Percentiles rank a stretch among this genome's conserved stretches.
phyloP scores from a whole-genome alignment of 768 basidiomycete species.

The Cantharellus cinnabarinus region DNA sequence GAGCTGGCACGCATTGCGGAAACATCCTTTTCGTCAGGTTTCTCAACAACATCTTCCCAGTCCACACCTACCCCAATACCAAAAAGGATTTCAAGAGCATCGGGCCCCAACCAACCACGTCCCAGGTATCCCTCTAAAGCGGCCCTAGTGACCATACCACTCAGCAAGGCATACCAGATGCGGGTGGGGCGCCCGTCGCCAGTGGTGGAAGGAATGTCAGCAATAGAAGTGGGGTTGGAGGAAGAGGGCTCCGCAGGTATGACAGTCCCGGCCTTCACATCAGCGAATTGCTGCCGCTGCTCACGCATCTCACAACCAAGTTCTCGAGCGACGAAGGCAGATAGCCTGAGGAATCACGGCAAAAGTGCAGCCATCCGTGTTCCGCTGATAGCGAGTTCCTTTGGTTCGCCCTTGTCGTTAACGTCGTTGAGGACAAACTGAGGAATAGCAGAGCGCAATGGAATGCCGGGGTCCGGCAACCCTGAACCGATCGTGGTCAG shows the following conservation, averaged over 20 bases:
- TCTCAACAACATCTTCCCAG: not conserved
- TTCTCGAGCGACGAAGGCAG: slow-evolving; percentile 60
- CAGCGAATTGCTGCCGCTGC: slow-evolving; percentile 15
- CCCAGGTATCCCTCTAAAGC: slow-evolving; percentile 70
- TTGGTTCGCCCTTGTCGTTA: too few relatives aligned
- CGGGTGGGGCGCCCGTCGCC: slow-evolving; percentile 28
- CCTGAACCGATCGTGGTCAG: slow-evolving; percentile 8
- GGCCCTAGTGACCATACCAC: slow-evolving; percentile 60
- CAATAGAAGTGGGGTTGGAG: not conserved
- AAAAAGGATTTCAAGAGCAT: slow-evolving; percentile 48
- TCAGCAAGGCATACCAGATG: slow-evolving; percentile 67
- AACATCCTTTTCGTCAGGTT: slow-evolving; percentile 1
- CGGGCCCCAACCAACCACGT: slow-evolving; percentile 56
- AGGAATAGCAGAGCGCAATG: not conserved
- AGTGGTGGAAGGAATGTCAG: slow-evolving; percentile 10
- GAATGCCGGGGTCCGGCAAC: slow-evolving; percentile 2
- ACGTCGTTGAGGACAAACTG: too few relatives aligned
- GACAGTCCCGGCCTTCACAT: too few relatives aligned
- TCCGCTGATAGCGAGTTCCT: not conserved
- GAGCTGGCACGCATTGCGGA: not conserved
- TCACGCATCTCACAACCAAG: slow-evolving; percentile 44
- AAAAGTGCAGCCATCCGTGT: slow-evolving; percentile 11
- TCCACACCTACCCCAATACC: slow-evolving; percentile 35
- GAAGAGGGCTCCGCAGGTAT: not conserved
- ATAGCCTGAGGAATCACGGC: slow-evolving; percentile 47